Evolutionary conservation across 2,329 filamentous ascomycete genomes (phyloP).

Genomic region (Apiospora kogelbergensis): DNA sequence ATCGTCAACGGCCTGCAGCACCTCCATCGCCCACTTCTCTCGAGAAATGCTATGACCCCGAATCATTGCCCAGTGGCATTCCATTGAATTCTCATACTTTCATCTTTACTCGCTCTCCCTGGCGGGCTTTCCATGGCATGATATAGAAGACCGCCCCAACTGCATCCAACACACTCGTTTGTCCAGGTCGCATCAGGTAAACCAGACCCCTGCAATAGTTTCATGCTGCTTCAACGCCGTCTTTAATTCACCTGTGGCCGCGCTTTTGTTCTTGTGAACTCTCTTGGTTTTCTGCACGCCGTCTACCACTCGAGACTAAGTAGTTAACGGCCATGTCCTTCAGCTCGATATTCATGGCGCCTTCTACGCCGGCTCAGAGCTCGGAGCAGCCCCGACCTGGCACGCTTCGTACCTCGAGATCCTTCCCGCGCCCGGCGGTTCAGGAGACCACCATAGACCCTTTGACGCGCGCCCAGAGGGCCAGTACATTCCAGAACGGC

Average conservation of each 20-base stretch:
- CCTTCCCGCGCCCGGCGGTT: slow-evolving; percentile 24
- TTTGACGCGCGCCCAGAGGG: slow-evolving; percentile 40
- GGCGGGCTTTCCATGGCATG: not conserved
- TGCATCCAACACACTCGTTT: slow-evolving; percentile 1
- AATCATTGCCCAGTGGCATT: not conserved
- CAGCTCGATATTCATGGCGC: slow-evolving; percentile 24
- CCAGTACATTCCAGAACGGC: slow-evolving; percentile 46
- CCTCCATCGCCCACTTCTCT: not conserved
- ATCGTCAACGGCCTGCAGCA: not conserved
- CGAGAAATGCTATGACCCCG: not conserved
- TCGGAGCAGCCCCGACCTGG: slow-evolving; percentile 26
- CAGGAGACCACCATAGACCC: slow-evolving; percentile 29
- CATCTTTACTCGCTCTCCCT: not conserved
- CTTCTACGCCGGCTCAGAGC: slow-evolving; percentile 21
- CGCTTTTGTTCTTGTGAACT: not conserved
- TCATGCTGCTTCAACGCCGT: not conserved
- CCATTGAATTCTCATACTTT: not conserved
- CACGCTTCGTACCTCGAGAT: slow-evolving; percentile 26
- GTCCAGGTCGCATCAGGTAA: slow-evolving; percentile 5
- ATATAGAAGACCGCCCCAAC: not conserved
- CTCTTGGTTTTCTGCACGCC: not conserved
- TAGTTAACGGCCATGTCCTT: not conserved
- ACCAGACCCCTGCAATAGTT: slow-evolving; percentile 7
- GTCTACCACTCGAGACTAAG: not conserved
- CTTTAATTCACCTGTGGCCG: not conserved